These are phyloP conservation scores for Fonsecaea erecta DNA, from an alignment of 2,329 filamentous ascomycete species.

Conservation along the genomic window DNA sequence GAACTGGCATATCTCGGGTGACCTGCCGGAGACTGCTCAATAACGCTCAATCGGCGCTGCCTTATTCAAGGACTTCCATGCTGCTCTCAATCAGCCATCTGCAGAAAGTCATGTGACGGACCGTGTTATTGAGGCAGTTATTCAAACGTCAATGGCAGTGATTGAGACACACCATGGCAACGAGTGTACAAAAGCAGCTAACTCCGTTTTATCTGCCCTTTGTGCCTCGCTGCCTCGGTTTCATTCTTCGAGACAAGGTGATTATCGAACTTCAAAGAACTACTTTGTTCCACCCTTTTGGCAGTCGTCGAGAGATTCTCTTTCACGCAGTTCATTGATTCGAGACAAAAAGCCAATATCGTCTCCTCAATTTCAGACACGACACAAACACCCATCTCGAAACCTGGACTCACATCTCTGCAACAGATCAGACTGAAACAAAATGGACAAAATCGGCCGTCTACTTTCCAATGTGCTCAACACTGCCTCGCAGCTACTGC, in stretches of 20 bases:
- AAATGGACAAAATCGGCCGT: constrained; percentile 17
- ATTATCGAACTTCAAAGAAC: neutral
- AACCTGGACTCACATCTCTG: neutral
- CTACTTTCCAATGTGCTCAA: constrained; percentile 13
- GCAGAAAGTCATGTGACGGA: constrained; percentile 1
- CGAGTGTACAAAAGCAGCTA: constrained; percentile 10
- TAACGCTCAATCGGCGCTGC: neutral
- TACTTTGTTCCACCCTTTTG: constrained; percentile 10
- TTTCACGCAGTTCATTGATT: constrained; percentile 4
- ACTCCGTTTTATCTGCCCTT: neutral
- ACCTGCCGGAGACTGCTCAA: constrained; percentile 6
- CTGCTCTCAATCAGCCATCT: neutral
- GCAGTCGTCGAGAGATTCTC: neutral
- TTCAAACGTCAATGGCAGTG: constrained; percentile 9
- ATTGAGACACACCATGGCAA: constrained; percentile 19
- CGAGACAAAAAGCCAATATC: constrained; percentile 10
- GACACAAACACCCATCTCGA: neutral
- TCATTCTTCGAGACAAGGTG: constrained; percentile 4
- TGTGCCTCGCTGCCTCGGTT: neutral
- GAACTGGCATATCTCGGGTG: neutral
- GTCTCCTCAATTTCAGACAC: neutral
- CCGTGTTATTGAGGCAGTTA: constrained; percentile 18
- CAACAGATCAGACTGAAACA: neutral
- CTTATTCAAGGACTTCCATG: constrained; percentile 1
- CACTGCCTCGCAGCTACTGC: constrained; percentile 6